Conservation (phyloP, 352 stramenopile species). For the Phytophthora boehmeriae region DNA sequence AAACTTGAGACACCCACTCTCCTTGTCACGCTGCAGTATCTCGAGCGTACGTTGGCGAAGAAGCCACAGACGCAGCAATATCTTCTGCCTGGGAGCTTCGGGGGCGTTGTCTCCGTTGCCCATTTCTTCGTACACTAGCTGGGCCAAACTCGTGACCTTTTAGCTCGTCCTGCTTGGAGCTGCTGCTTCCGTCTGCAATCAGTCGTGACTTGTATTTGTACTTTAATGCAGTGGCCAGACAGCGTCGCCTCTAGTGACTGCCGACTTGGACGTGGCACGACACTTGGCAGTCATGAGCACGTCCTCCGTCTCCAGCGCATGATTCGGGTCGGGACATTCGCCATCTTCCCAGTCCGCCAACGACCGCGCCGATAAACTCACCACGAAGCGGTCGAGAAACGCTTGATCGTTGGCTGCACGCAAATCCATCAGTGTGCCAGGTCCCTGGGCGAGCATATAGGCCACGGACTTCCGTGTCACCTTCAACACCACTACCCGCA, state of each 20-base stretch:
- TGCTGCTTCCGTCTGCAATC: too few relatives aligned
- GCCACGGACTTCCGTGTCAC: conserved; percentile 60
- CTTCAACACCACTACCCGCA: conserved; percentile 71
- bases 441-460: conserved; percentile 65
- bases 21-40: conserved; percentile 74
- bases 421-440: conserved; percentile 60
- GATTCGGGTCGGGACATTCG: conserved; percentile 74
- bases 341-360: conserved; percentile 73
- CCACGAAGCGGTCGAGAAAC: conserved; percentile 76
- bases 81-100: conserved; percentile 62
- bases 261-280: conserved; percentile 11
- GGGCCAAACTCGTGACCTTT: conserved; percentile 90
- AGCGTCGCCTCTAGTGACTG: conserved; percentile 13
- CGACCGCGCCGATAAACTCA: conserved; percentile 48
- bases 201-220: too few relatives aligned
- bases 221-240: conserved; percentile 30
- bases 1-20: conserved; percentile 2
- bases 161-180: conserved; percentile 42
- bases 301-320: conserved; percentile 64
- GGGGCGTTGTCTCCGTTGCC: conserved; percentile 37
- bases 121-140: conserved; percentile 89
- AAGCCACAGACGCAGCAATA: conserved; percentile 90
- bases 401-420: conserved; percentile 57
- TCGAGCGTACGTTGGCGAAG: conserved; percentile 82
- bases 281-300: conserved; percentile 48